Evolutionary conservation across 257 asterid species (phyloP), one percentile per base, ranked within the genome.

Genomic region (Fraxinus excelsior): DNA sequence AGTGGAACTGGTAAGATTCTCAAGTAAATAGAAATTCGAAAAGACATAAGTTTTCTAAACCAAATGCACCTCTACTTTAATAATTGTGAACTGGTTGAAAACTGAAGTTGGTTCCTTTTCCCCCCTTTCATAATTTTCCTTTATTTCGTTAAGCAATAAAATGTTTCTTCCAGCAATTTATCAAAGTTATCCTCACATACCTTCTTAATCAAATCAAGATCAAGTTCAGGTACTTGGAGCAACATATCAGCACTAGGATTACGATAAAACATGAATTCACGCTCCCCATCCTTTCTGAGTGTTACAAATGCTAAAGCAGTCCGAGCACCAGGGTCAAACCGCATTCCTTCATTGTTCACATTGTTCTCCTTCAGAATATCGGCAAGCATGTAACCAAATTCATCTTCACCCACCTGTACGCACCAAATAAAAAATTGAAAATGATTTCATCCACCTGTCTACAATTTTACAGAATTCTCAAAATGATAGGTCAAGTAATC

Each of bases 171-270:
- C 34, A 40, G 51, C 37, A 66, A 25, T 53, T 26, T 73, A 67
- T 66, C 12, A 71, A 51, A 72, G 66, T 28, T 32, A 3, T n/a
- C 51, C 28, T 25, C 18, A 9, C 46, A 49, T 92, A 95, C 99
- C 99, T 93, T 91, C 86, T 80, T 89, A 79, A 93, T 91, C 79
- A 96, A 77, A 62, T 87, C 94, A 23, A 93, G 76, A 86, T 93
- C 97, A 71, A 96, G 98, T 82, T 96, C 98, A 19, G 81, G 72
- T 78, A 87, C 97, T 78, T 83, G 79, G 73, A 96, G 92, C 80
- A 96, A 84, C 99, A 96, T 96, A 81, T 96, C 99, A 53, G 99
- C 99, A 84, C 98, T 96, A 44, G 99, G 99, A 77, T 96, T 96
- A 75, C 98, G 97, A 38, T 93, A 96, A 76, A 96, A 96, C 98